Evolutionary conservation across 352 stramenopile species (phyloP).

Genomic region (Thraustochytrium sp.): DNA sequence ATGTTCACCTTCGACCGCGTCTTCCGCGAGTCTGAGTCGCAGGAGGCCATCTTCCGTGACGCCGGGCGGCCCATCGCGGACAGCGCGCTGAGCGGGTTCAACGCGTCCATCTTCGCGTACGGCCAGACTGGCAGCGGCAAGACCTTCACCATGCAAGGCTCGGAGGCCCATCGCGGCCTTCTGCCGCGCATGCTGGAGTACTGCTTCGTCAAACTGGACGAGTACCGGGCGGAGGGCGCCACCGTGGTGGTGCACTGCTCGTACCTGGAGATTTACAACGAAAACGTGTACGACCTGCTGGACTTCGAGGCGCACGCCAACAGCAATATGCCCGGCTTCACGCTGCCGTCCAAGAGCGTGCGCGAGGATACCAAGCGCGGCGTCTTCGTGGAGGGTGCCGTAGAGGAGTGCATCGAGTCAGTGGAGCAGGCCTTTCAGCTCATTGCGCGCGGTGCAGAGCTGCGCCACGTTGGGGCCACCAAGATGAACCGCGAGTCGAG

Average conservation of each 20-base stretch:
- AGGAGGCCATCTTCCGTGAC: conserved; percentile 56
- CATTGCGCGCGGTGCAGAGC: conserved; percentile 18
- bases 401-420: conserved; percentile 59
- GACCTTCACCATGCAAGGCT: conserved; percentile 45
- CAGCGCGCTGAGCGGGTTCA: conserved; percentile 86
- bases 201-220: conserved; percentile 41
- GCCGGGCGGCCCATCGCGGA: conserved; percentile 53
- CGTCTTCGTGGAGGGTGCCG: conserved; percentile 62
- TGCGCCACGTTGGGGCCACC: conserved; percentile 84
- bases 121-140: conserved; percentile 44
- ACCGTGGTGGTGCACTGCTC: conserved; percentile 48
- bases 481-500: conserved; percentile 94
- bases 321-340: conserved; percentile 23
- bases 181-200: conserved; percentile 55
- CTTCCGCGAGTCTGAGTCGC: conserved; percentile 22
- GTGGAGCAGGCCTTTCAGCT: conserved; percentile 52
- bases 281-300: conserved; percentile 56
- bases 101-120: conserved; percentile 44
- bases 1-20: conserved; percentile 49
- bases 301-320: conserved; percentile 39
- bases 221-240: conserved; percentile 12
- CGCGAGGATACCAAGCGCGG: conserved; percentile 57
- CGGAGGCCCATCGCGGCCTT: conserved; percentile 45
- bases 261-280: conserved; percentile 60
- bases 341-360: conserved; percentile 64